Base-by-base conservation (phyloP, 2,329 filamentous ascomycete species). In the Aspergillus piperis region DNA sequence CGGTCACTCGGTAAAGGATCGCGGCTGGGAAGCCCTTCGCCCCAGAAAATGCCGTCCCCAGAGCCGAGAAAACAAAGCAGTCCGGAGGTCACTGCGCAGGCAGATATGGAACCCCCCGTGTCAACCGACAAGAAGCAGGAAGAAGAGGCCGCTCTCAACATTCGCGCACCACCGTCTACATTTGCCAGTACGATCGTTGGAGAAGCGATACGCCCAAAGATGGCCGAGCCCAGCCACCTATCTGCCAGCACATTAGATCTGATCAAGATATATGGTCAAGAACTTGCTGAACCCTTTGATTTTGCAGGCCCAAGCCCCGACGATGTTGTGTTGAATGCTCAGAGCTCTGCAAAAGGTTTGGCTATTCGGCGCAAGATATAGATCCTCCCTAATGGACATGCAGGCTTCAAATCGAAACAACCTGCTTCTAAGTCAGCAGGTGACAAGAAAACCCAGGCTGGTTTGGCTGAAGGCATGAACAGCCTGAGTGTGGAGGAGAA, bases 251-350 rank as follows among this genome's bases (percentile, higher is more conserved):
- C 67, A 21, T 65, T 76, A 61, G 72, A 77, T 69, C 57, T 77
- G 27, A 70, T 76, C 50, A 65, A 66, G 57, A 71, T 78, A 21
- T 78, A 77, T 60, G 75, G 75, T 58, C 71, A 76, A 62, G 68
- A 76, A 58, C 65, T 74, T 70, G 72, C 76, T 79, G 74, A 78
- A 75, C 70, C 71, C 49, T 81, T 79, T 74, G 77, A 88, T 61
- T 97, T 97, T 79, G 82, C 88, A 82, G 86, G 87, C 74, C 93
- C 94, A 58, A 97, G 93, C 78, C 93, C 93, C 67, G 93, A 98
- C 80, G 93, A 97, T 75, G 80, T 95, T 71, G 90, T 97, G 70
- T 83, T 92, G 64, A 87, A 88, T 75, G 94, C 93, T 68, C 94
- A 96, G 82, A 88, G 68, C 64, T 76, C 72, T 70, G 75, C 88